phyloP scores from a whole-genome alignment of 106 monocot species.

The Acanthochlamys bracteata region DNA sequence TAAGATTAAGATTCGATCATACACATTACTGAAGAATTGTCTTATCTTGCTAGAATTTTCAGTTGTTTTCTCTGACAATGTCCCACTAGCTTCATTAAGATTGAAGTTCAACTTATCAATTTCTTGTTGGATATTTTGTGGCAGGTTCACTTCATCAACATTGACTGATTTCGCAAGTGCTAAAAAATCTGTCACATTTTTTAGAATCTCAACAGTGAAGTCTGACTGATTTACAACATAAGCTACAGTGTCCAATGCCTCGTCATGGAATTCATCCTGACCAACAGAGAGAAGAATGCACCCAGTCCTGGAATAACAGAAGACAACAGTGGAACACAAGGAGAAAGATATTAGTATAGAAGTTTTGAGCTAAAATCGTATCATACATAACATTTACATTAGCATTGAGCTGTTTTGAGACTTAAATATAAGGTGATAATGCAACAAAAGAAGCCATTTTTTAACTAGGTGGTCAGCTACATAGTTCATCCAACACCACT shows the following conservation, averaged over 20 bases:
- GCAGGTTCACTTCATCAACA: constrained; percentile 61
- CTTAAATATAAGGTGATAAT: neutral
- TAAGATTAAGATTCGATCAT: constrained; percentile 16
- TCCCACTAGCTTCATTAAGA: constrained; percentile 40
- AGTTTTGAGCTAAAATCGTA: neutral
- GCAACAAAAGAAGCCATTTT: neutral
- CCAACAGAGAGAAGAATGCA: constrained; percentile 72
- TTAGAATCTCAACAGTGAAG: constrained; percentile 69
- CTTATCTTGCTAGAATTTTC: constrained; percentile 58
- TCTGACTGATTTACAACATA: constrained; percentile 87
- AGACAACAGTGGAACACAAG: neutral
- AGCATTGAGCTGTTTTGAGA: neutral
- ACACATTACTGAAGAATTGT: constrained; percentile 42
- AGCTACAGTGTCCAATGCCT: constrained; percentile 53
- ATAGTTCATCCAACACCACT: no score
- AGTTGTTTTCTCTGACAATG: constrained; percentile 50
- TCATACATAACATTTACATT: constrained; percentile 7
- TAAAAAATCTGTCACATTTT: constrained; percentile 73
- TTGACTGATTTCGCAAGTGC: constrained; percentile 59
- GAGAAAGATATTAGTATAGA: neutral
- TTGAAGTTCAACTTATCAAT: constrained; percentile 62
- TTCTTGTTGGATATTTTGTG: constrained; percentile 51
- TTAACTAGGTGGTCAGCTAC: no score
- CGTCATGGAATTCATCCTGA: constrained; percentile 64
- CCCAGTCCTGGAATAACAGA: constrained; percentile 60